These are phyloP conservation scores for Flaveria sonorensis DNA, from an alignment of 129 eudicot species.

Conservation along the genomic window DNA sequence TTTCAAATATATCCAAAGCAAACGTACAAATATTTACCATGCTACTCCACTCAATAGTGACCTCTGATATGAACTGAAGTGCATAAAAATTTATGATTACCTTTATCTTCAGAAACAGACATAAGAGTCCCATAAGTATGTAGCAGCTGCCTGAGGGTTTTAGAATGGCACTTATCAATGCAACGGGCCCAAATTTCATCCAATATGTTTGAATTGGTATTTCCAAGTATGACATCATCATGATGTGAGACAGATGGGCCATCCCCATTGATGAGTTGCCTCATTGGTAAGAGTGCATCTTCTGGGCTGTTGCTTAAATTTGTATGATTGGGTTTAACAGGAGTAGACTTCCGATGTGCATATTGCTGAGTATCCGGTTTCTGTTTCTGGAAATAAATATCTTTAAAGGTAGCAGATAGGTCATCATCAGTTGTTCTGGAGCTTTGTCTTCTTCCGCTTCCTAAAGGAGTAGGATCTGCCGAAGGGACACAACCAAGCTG, in stretches of 20 bases:
- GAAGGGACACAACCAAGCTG: conserved; percentile 82
- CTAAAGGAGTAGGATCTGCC: conserved; percentile 70
- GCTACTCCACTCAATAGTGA: background rate
- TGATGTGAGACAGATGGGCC: conserved; percentile 38
- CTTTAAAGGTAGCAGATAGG: conserved; percentile 58
- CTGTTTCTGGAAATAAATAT: conserved; percentile 45
- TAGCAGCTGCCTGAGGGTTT: conserved; percentile 73
- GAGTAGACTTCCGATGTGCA: conserved; percentile 51
- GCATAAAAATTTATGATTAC: conserved; percentile 35
- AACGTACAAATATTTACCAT: background rate
- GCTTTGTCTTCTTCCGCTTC: conserved; percentile 77
- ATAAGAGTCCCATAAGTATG: conserved; percentile 73
- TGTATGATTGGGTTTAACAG: conserved; percentile 39
- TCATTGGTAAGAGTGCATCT: conserved; percentile 38
- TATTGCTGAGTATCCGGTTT: conserved; percentile 44
- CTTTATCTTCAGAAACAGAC: conserved; percentile 79
- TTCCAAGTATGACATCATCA: conserved; percentile 42
- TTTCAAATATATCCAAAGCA: background rate
- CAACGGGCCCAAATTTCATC: conserved; percentile 81
- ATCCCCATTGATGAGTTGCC: conserved; percentile 41
- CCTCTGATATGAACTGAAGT: conserved; percentile 4
- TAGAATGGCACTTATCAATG: conserved; percentile 86
- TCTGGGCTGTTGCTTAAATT: conserved; percentile 45
- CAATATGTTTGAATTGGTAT: conserved; percentile 44
- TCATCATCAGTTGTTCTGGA: conserved; percentile 76